Evolutionary conservation across 169 alveolate genomes (phyloP).

Genomic region (Cryptosporidium bovis): DNA sequence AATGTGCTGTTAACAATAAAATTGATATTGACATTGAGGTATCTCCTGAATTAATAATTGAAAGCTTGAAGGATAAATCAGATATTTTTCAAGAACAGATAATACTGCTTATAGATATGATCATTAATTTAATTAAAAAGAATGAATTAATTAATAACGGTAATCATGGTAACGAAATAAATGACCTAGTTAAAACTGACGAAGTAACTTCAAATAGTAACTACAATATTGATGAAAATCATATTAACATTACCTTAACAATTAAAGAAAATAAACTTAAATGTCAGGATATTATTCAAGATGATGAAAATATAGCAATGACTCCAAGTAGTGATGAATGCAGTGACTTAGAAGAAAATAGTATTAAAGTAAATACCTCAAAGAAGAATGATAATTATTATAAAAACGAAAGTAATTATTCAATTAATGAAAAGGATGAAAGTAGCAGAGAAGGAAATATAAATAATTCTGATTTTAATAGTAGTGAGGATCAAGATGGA

Average conservation of each 20-base stretch:
- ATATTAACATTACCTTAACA: no score
- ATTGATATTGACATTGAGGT: not conserved
- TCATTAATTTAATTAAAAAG: conserved; percentile 5
- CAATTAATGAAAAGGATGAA: not conserved
- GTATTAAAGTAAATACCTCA: not conserved
- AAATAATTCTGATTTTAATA: conserved; percentile 14
- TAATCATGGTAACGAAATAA: not conserved
- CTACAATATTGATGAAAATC: no score
- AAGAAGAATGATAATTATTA: conserved; percentile 20
- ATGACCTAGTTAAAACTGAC: not conserved
- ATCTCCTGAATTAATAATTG: conserved; percentile 37
- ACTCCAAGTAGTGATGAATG: conserved; percentile 63
- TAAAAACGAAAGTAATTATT: not conserved
- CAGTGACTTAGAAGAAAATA: not conserved
- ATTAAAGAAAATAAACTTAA: no score
- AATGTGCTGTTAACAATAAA: not conserved
- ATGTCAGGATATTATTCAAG: not conserved
- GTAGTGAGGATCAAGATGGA: conserved; percentile 46
- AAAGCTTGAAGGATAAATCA: conserved; percentile 2
- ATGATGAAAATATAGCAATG: conserved; percentile 48
- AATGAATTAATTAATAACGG: not conserved
- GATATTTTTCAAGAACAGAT: conserved; percentile 37
- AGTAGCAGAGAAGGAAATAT: not conserved
- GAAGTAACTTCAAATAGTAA: no score
- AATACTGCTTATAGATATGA: conserved; percentile 16